Percentiles rank a stretch among this genome's conserved stretches.
Evolutionary conservation across 208 protist genomes (phyloP).

Genomic region (Acanthamoeba castellanii): DNA sequence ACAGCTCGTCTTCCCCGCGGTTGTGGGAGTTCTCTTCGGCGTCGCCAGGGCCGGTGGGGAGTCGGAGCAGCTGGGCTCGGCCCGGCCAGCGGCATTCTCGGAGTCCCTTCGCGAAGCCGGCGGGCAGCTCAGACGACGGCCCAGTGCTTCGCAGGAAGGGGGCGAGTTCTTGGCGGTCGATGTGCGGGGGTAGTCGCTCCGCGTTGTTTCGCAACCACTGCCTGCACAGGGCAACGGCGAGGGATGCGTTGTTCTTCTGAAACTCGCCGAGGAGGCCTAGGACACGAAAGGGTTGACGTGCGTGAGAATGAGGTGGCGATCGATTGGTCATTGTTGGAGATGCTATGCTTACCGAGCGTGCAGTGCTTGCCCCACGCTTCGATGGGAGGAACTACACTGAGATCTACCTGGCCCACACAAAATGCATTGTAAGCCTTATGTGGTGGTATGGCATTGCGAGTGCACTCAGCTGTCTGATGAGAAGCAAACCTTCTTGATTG

Average conservation of each 20-base stretch:
- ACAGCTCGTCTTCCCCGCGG: neutral
- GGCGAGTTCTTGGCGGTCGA: neutral
- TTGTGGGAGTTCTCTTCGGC: neutral
- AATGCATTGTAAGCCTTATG: too few species aligned
- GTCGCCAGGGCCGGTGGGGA: neutral
- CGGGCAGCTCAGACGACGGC: neutral
- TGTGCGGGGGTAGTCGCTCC: neutral
- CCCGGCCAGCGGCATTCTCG: slow-evolving; percentile 52
- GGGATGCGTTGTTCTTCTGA: slow-evolving; percentile 57
- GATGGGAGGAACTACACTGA: neutral
- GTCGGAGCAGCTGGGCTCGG: neutral
- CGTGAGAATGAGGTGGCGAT: neutral
- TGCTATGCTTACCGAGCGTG: neutral
- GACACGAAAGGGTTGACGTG: too few species aligned
- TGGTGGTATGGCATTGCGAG: too few species aligned
- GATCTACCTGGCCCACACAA: neutral
- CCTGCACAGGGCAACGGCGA: slow-evolving; percentile 34
- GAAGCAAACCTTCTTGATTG: slow-evolving; percentile 6
- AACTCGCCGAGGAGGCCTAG: slow-evolving; percentile 56
- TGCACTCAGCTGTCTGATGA: neutral
- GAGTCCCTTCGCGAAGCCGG: slow-evolving; percentile 16
- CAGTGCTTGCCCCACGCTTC: neutral
- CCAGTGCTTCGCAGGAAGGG: neutral
- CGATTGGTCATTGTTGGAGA: too few species aligned
- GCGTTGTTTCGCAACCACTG: slow-evolving; percentile 33